Evolutionary conservation across 2,329 filamentous ascomycete genomes (phyloP), one percentile per base, ranked within the genome.

Genomic region (Fusarium begoniae): DNA sequence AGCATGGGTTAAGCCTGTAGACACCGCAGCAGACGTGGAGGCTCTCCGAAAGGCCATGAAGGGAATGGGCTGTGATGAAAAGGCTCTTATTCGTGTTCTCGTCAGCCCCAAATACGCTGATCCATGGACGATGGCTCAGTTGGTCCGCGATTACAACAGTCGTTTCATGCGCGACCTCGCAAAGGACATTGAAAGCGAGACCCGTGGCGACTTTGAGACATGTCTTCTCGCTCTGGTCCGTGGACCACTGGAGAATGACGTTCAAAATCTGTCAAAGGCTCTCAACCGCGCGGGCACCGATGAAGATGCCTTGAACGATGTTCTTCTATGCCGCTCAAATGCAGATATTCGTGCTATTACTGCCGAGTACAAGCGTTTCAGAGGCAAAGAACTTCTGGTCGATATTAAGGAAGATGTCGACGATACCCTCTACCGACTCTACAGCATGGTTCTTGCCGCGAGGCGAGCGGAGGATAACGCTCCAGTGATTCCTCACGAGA

Each of bases 321-420:
- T 82, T 7, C 75, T 83, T 1, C 66, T 83, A 2, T 79, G 79
- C 28, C 81, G 81, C 0, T 82, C 81, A 17, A 83, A 83, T 35
- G 80, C 81, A 6, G 81, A 83, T 44, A 76, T 83, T 2, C 75
- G 78, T 8, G 81, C 80, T 18, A 83, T 83, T 13, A 26, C 38
- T 3, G 69, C 74, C 7, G 79, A 81, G 66, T 83, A 82, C 38
- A 77, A 63, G 56, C 76, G 75, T 8, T 54, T 77, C 47, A 72
- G 75, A 4, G 79, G 77, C 54, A 75, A 70, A 4, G 80, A 83
- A 4, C 75, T 83, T 8, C 59, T 81, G 0, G 66, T 70, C 1
- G 79, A 81, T 51, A 78, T 83, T 37, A 80, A 79, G 63, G 75
- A 79, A 14, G 80, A 82, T 18, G 78, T 82, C 9, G 75, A 81